These are phyloP conservation scores for Annulohypoxylon moriforme DNA, from an alignment of 495 filamentous ascomycete species.

Conservation along the genomic window DNA sequence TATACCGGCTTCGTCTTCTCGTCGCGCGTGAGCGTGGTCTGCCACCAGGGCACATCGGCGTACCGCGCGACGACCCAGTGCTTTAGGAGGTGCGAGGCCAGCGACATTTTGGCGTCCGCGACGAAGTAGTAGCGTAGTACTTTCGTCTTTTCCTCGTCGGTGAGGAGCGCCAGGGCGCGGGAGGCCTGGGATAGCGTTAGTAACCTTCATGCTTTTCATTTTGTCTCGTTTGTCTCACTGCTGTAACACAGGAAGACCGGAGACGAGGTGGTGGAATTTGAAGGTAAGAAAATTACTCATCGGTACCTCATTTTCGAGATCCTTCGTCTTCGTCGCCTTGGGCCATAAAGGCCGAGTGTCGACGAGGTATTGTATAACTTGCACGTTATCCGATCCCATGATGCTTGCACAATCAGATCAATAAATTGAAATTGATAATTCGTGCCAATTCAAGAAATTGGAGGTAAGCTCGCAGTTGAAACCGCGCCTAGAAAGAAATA, in stretches of 20 bases:
- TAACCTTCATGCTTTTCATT: not conserved
- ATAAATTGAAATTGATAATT: not conserved
- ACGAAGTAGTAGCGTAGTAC: slow-evolving; percentile 69
- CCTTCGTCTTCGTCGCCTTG: slow-evolving; percentile 51
- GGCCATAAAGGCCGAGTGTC: slow-evolving; percentile 60
- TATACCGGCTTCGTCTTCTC: slow-evolving; percentile 72
- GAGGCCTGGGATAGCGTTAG: slow-evolving; percentile 56
- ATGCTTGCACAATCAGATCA: slow-evolving; percentile 7
- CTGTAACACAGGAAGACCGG: not conserved
- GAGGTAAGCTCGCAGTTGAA: not conserved
- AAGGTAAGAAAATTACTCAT: slow-evolving; percentile 27
- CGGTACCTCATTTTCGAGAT: slow-evolving; percentile 57
- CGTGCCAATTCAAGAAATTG: not conserved
- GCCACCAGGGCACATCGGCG: slow-evolving; percentile 72
- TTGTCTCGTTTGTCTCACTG: not conserved
- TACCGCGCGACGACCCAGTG: slow-evolving; percentile 74
- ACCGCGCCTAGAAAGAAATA: slow-evolving; percentile 1
- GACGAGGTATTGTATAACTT: slow-evolving; percentile 59
- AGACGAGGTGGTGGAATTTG: not conserved
- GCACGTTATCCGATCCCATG: slow-evolving; percentile 41
- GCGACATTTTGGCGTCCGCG: slow-evolving; percentile 72
- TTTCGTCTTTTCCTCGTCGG: slow-evolving; percentile 58
- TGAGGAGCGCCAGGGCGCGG: slow-evolving; percentile 68
- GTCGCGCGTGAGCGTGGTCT: slow-evolving; percentile 69
- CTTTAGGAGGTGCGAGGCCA: slow-evolving; percentile 84